phyloP scores from a whole-genome alignment of 208 protist species.

The Naegleria gruberi region DNA sequence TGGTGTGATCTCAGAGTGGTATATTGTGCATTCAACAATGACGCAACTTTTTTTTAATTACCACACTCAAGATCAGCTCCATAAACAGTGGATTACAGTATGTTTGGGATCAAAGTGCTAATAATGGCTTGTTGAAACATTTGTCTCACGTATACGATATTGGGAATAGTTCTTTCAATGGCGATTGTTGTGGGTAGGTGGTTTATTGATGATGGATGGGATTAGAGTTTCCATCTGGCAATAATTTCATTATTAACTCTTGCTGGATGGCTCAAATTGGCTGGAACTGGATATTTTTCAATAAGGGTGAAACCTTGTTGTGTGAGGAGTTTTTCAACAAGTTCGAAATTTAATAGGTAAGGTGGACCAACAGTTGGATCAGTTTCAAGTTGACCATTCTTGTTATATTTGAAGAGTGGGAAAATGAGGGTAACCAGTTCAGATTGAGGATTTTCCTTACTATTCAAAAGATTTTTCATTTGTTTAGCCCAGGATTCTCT shows the following conservation, averaged over 20 bases:
- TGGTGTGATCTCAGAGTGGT: no score
- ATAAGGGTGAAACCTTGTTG: not conserved
- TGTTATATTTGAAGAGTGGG: not conserved
- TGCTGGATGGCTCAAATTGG: not conserved
- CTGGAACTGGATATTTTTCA: not conserved
- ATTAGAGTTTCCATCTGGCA: not conserved
- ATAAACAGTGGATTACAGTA: no score
- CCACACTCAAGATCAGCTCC: no score
- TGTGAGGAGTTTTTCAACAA: not conserved
- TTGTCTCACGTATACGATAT: no score
- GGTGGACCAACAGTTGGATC: not conserved
- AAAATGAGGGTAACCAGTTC: not conserved
- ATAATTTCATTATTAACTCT: not conserved
- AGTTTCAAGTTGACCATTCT: not conserved
- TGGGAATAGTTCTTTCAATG: no score
- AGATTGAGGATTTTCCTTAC: not conserved
- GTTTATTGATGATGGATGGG: no score
- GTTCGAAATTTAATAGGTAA: not conserved
- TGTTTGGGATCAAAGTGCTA: no score
- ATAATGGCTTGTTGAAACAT: no score
- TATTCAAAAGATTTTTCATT: not conserved
- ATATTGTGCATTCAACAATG: no score
- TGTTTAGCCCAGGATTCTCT: not conserved
- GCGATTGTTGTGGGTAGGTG: no score
- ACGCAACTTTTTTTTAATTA: no score